phyloP scores from a whole-genome alignment of 2,329 filamentous ascomycete species.

The Nothomitra cinnamomea region DNA sequence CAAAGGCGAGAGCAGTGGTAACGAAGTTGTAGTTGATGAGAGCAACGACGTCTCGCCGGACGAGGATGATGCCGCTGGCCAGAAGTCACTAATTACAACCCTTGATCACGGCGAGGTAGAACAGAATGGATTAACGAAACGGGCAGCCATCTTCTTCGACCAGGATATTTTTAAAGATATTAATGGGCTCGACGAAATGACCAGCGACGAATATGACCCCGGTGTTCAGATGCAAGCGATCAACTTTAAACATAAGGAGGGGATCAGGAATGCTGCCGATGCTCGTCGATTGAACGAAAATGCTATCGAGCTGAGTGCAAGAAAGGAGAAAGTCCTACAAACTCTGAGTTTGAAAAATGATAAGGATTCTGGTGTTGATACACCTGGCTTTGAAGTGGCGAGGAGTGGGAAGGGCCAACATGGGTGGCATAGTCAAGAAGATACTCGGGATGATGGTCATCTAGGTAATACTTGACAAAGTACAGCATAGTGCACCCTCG shows the following conservation, averaged over 20 bases:
- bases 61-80: constrained; percentile 32
- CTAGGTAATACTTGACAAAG: constrained; percentile 30
- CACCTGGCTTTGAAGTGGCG: constrained; percentile 45
- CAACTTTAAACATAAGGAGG: neutral
- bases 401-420: constrained; percentile 33
- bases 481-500: neutral
- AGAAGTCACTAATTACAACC: constrained; percentile 37
- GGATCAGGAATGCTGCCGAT: neutral
- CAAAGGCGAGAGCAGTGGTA: constrained; percentile 41
- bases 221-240: too few species aligned
- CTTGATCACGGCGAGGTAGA: constrained; percentile 36
- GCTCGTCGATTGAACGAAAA: neutral
- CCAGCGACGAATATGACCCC: constrained; percentile 22
- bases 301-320: constrained; percentile 21
- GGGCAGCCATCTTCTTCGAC: constrained; percentile 78
- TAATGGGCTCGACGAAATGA: constrained; percentile 42
- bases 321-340: constrained; percentile 23
- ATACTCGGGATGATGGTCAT: constrained; percentile 44
- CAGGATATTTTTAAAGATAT: constrained; percentile 89
- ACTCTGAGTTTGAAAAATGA: neutral
- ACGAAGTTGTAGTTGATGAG: constrained; percentile 37
- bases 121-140: constrained; percentile 53
- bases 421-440: constrained; percentile 51
- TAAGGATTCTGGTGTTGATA: constrained; percentile 22
- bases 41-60: constrained; percentile 47